Evolutionary conservation across 2,329 filamentous ascomycete genomes (phyloP), one percentile per base, ranked within the genome.

Genomic region (Exophiala viscosa): DNA sequence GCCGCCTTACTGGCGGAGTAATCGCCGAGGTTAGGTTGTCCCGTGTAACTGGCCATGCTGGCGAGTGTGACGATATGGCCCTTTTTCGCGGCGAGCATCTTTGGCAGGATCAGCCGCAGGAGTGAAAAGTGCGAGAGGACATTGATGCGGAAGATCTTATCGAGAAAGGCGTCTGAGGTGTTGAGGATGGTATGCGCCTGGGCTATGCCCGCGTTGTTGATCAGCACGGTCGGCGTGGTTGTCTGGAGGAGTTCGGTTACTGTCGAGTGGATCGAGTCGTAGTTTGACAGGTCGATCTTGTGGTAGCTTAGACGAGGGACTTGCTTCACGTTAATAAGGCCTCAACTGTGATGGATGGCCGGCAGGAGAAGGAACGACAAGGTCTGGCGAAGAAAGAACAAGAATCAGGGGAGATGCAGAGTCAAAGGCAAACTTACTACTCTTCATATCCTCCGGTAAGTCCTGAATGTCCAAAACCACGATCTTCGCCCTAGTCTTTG

Each of bases 41-140:
- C 74, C 3, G 82, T 62, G 69, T 81, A 87, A 8, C 79, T 77
- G 0, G 85, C 84, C 42, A 82, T 74, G 3, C 79, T 83, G 14
- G 86, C 82, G 14, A 90, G 76, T 0, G 83, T 88, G 18, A 89
- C 83, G 40, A 90, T 68, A 76, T 87, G 86, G 55, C 87, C 86
- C 69, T 90, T 86, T 70, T 88, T 83, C 13, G 64, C 64, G 5
- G 69, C 65, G 47, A 85, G 69, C 77, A 90, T 86, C 57, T 70
- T 64, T 0, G 86, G 86, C 1, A 90, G 71, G 67, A 89, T 88
- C 48, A 84, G 78, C 62, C 82, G 79, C 2, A 78, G 69, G 10
- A 83, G 76, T 73, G 78, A 84, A 72, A 82, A 88, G 69, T 86
- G 85, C 2, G 83, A 75, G 32, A 90, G 66, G 0, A 82, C 74